Evolutionary conservation across 208 protist species (phyloP), one percentile per base, ranked within the genome.

Genomic region (Trypanosoma caninum): DNA sequence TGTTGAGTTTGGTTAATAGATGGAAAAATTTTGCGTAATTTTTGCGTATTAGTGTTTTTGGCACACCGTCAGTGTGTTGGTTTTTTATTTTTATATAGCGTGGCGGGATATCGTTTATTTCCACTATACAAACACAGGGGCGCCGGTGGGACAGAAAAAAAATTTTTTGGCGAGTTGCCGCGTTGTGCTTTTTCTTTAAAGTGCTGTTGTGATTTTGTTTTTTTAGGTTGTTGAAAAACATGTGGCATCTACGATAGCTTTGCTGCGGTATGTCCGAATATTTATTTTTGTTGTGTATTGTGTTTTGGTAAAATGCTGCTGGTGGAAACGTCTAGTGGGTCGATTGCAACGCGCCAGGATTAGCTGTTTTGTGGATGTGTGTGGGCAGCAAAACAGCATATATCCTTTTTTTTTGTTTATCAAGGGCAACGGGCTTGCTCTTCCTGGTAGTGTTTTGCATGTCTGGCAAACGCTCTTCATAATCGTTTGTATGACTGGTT

Each of bases 11-110:
- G 68, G 8, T 80, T 68, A n/a, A n/a, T n/a, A n/a, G n/a, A n/a
- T n/a, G n/a, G n/a, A n/a, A n/a, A n/a, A n/a, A n/a, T 27, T 66
- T 84, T 27, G 76, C 76, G 11, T 80, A 81, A 51, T 86, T 87
- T 59, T 91, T 4, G 84, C 74, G 2, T 72, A 88, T 51, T 72
- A 91, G 67, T 87, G 83, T 67, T 58, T 85, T 22, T 75, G 72
- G 25, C 74, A 81, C 16, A 78, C 81, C 23, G 70, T 88, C 40
- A 78, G 71, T 63, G 84, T 91, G 18, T 79, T 76, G 5, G 76
- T 91, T 7, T 66, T 88, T 28, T 58, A 65, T 2, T 59, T 56
- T 0, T 73, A 91, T 48, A 23, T 7, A 65, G 84, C 31, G 72
- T 83, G 41, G 79, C 78, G 6, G 72, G 75, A 61, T n/a, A 59